Percentiles rank a stretch among this genome's conserved stretches.
phyloP scores from a whole-genome alignment of 1,284 basidiomycete species.

The Moniliophthora roreri region DNA sequence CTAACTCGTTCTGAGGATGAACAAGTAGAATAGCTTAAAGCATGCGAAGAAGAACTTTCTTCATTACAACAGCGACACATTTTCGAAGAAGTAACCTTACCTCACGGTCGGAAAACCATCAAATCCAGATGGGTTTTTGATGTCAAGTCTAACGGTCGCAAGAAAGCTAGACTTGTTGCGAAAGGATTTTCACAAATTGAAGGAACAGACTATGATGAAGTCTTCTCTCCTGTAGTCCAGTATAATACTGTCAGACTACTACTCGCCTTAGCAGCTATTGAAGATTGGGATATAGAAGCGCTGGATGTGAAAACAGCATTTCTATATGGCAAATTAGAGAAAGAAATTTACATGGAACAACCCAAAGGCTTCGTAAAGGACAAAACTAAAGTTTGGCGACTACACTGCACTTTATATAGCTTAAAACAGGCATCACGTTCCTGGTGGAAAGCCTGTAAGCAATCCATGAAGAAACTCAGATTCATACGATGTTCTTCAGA shows the following conservation, averaged over 20 bases:
- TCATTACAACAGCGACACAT: not conserved
- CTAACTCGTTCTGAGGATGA: not conserved
- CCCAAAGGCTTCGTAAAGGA: no score
- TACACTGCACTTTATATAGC: conserved; percentile 28
- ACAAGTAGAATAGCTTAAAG: not conserved
- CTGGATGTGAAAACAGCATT: no score
- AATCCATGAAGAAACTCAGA: conserved; percentile 22
- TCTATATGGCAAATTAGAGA: no score
- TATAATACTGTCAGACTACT: conserved; percentile 15
- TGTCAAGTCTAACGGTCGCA: no score
- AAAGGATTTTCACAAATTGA: no score
- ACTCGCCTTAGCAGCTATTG: no score
- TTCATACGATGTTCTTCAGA: conserved; percentile 21
- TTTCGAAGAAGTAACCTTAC: not conserved
- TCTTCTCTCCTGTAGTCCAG: not conserved
- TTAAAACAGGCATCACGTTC: conserved; percentile 30
- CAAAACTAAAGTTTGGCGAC: no score
- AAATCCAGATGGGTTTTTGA: no score
- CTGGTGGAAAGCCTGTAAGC: conserved; percentile 28
- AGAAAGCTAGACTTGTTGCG: no score
- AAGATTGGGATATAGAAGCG: no score
- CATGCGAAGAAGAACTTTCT: not conserved
- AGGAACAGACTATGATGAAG: not conserved
- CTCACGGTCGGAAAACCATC: not conserved
- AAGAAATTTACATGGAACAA: no score